Percentiles rank a stretch among this genome's conserved stretches.
Evolutionary conservation across 2,329 filamentous ascomycete species (phyloP).

Genomic region (Tolypocladium inflatum): DNA sequence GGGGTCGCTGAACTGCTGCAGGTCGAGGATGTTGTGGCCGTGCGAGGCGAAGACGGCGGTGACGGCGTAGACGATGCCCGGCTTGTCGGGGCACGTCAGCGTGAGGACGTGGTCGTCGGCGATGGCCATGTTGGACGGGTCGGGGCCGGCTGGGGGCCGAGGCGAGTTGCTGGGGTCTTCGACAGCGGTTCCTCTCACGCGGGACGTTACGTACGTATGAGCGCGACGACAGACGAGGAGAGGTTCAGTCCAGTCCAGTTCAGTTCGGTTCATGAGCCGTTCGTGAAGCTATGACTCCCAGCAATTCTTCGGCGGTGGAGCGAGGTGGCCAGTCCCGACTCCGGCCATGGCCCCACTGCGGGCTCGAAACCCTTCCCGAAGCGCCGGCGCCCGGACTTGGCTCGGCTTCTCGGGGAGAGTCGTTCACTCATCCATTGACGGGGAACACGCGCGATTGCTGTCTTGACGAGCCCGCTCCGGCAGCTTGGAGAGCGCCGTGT

Average conservation of each 20-base stretch:
- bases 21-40: conserved; percentile 72
- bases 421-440: background rate
- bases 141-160: no score
- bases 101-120: conserved; percentile 62
- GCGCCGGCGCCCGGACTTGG: background rate
- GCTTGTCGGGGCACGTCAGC: conserved; percentile 74
- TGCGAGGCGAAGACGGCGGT: conserved; percentile 66
- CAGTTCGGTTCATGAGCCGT: background rate
- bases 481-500: background rate
- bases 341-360: background rate
- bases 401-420: background rate
- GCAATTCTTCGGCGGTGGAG: background rate
- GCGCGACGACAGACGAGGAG: background rate
- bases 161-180: no score
- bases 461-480: no score
- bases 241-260: background rate
- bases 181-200: background rate
- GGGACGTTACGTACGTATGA: background rate
- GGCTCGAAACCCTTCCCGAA: background rate
- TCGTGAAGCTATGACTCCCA: background rate
- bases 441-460: background rate
- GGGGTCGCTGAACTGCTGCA: conserved; percentile 76
- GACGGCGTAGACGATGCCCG: conserved; percentile 77
- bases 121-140: conserved; percentile 17
- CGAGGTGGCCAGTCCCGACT: background rate